Evolutionary conservation across 345 rosid species (phyloP).

Genomic region (thale cress (Arabidopsis thaliana)): TAIR10.1 NC_003071.7:16237001-16237500

Average conservation of each 20-base stretch:
- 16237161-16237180: slow-evolving; percentile 24
- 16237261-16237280: background rate
- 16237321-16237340: background rate
- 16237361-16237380: background rate
- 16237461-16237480: background rate
- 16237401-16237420: background rate
- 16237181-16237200: slow-evolving; percentile 8
- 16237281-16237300: background rate
- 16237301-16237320: background rate
- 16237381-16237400: background rate
- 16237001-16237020: background rate
- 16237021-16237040: slow-evolving; percentile 21
- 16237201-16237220: slow-evolving; percentile 1
- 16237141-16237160: background rate
- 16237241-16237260: background rate
- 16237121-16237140: slow-evolving; percentile 27
- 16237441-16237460: background rate
- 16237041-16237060: slow-evolving; percentile 29
- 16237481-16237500: background rate
- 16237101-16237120: background rate
- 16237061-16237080: background rate
- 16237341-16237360: background rate
- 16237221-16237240: slow-evolving; percentile 3
- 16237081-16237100: slow-evolving; percentile 22
- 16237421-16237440: background rate